These are phyloP conservation scores for Clitoria ternatea DNA, from an alignment of 306 rosid genomes.

Conservation along the genomic window DNA sequence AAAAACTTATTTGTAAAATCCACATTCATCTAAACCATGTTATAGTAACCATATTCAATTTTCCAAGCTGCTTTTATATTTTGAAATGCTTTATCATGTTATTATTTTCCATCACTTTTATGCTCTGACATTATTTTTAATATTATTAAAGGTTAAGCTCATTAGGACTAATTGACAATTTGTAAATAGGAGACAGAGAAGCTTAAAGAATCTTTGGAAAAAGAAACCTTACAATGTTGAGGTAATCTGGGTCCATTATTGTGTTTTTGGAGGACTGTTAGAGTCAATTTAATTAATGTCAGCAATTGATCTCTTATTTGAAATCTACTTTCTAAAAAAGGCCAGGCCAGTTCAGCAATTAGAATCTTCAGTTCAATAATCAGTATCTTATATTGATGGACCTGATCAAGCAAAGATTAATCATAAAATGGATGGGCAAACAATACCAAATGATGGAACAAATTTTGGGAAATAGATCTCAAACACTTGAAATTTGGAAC, in stretches of 20 bases:
- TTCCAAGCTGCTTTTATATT: constrained; percentile 18
- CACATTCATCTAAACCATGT: constrained; percentile 8
- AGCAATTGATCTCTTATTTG: constrained; percentile 8
- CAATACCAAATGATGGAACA: constrained; percentile 82
- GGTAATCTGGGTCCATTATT: constrained; percentile 41
- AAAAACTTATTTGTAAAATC: background rate
- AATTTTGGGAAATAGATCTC: constrained; percentile 95
- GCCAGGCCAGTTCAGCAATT: constrained; percentile 45
- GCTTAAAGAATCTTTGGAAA: constrained; percentile 64
- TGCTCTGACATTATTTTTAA: background rate
- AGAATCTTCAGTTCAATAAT: too few species aligned
- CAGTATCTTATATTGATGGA: constrained; percentile 47
- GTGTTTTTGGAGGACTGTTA: constrained; percentile 3
- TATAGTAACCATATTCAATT: constrained; percentile 2
- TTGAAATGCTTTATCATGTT: background rate
- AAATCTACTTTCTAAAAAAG: constrained; percentile 45
- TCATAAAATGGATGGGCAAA: constrained; percentile 51
- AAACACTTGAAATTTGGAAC: constrained; percentile 68
- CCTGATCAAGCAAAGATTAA: constrained; percentile 49
- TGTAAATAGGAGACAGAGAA: constrained; percentile 75
- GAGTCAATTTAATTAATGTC: constrained; percentile 13
- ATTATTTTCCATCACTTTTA: constrained; percentile 1
- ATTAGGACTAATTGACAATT: constrained; percentile 25
- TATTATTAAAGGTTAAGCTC: constrained; percentile 7
- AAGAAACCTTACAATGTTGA: constrained; percentile 64